Evolutionary conservation across 768 basidiomycete species (phyloP).

Genomic region (Plicaturopsis crispa): DNA sequence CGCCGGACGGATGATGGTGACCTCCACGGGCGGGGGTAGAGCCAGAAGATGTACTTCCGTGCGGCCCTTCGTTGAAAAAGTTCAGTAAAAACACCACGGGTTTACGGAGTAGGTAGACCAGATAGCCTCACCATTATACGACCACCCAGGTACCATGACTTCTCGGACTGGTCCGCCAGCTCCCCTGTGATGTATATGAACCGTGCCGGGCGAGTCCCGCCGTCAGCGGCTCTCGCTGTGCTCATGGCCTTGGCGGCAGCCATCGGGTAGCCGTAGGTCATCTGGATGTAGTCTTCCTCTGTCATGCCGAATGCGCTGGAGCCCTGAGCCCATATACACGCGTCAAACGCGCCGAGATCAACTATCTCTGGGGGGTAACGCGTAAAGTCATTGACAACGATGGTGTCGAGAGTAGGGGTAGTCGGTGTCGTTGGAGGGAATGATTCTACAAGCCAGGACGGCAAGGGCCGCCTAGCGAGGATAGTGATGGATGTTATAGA

Average conservation of each 20-base stretch:
- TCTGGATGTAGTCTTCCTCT: constrained; percentile 22
- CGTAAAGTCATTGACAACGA: constrained; percentile 26
- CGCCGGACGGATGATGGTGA: constrained; percentile 22
- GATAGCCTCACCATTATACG: constrained; percentile 30
- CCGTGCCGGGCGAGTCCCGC: too few species aligned
- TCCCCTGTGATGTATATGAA: constrained; percentile 32
- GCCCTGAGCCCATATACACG: constrained; percentile 29
- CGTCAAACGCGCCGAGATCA: constrained; percentile 23
- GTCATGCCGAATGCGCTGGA: constrained; percentile 17
- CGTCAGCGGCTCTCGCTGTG: constrained; percentile 15
- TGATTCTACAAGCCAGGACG: constrained; percentile 25
- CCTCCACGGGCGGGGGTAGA: constrained; percentile 17
- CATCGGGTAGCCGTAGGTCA: constrained; percentile 28
- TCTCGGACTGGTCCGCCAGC: constrained; percentile 24
- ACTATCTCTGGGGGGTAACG: constrained; percentile 22
- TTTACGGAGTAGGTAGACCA: too few species aligned
- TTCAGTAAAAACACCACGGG: too few species aligned
- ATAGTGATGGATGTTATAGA: constrained; percentile 22
- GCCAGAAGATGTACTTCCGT: constrained; percentile 22
- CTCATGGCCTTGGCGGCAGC: constrained; percentile 20
- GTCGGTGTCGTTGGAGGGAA: constrained; percentile 17
- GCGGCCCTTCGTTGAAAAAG: constrained; percentile 19
- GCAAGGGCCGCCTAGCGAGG: constrained; percentile 24
- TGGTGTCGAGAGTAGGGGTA: constrained; percentile 19
- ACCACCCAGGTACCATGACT: constrained; percentile 20